Percentiles rank a stretch among this genome's conserved stretches.
phyloP scores from a whole-genome alignment of 441 rosid species.

The Populus hybrid region DNA sequence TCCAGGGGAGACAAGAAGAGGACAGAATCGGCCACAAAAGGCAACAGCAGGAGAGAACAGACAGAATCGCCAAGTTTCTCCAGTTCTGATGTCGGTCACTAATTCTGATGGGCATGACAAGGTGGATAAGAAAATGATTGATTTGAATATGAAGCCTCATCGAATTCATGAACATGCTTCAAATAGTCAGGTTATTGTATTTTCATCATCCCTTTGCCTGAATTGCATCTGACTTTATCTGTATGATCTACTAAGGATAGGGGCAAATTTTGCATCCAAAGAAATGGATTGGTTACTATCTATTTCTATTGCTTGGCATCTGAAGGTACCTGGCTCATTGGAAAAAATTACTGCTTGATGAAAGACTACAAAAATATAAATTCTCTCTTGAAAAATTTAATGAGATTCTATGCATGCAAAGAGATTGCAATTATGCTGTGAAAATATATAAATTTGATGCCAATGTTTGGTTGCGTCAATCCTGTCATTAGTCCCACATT shows the following conservation, averaged over 20 bases:
- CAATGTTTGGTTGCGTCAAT: not conserved
- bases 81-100: slow-evolving; percentile 26
- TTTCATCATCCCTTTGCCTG: not conserved
- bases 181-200: slow-evolving; percentile 41
- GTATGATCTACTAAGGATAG: not conserved
- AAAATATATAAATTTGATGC: no score
- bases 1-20: slow-evolving; percentile 26
- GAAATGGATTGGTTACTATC: not conserved
- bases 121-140: slow-evolving; percentile 46
- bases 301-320: not conserved
- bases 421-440: not conserved
- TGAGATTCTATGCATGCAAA: not conserved
- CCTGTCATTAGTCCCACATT: no score
- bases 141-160: slow-evolving; percentile 68
- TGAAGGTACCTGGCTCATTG: not conserved
- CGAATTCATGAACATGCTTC: slow-evolving; percentile 48
- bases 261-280: not conserved
- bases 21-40: slow-evolving; percentile 26
- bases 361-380: not conserved
- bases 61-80: slow-evolving; percentile 32
- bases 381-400: not conserved
- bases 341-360: not conserved
- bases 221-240: not conserved
- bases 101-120: slow-evolving; percentile 33
- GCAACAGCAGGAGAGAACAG: slow-evolving; percentile 23